These are phyloP conservation scores for Raddia guianensis DNA, from an alignment of 176 grass and related monocot species.

Conservation along the genomic window DNA sequence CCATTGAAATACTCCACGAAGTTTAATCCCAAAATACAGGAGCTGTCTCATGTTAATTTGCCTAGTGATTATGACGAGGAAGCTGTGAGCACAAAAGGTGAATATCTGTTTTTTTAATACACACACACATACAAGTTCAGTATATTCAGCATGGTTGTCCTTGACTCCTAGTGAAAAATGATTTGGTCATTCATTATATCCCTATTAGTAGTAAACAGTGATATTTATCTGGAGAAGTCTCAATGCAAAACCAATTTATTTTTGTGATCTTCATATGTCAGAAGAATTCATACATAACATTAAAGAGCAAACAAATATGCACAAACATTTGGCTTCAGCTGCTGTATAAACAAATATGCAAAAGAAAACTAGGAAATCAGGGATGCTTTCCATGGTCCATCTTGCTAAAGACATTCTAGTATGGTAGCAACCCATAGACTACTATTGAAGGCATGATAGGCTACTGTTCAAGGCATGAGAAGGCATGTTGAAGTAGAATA, in stretches of 20 bases:
- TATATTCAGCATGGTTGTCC: conserved; percentile 1
- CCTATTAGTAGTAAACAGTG: neutral
- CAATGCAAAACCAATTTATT: neutral
- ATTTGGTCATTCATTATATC: conserved; percentile 29
- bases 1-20: conserved; percentile 63
- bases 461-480: too few relatives aligned
- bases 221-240: conserved; percentile 20
- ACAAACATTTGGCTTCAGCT: conserved; percentile 1
- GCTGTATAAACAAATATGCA: neutral
- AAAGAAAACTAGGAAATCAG: too few relatives aligned
- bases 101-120: conserved; percentile 32
- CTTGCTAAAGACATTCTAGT: too few relatives aligned
- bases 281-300: conserved; percentile 7
- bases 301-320: neutral
- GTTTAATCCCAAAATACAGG: conserved; percentile 44
- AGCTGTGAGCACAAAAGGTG: conserved; percentile 42
- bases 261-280: neutral
- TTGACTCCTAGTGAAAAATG: conserved; percentile 3
- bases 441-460: too few relatives aligned
- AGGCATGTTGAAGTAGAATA: too few relatives aligned
- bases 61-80: conserved; percentile 40
- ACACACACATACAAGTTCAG: neutral
- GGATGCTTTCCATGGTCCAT: too few relatives aligned
- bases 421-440: too few relatives aligned
- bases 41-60: conserved; percentile 31